These are phyloP conservation scores for Betula pendula DNA, from an alignment of 306 rosid species.

Conservation along the genomic window DNA sequence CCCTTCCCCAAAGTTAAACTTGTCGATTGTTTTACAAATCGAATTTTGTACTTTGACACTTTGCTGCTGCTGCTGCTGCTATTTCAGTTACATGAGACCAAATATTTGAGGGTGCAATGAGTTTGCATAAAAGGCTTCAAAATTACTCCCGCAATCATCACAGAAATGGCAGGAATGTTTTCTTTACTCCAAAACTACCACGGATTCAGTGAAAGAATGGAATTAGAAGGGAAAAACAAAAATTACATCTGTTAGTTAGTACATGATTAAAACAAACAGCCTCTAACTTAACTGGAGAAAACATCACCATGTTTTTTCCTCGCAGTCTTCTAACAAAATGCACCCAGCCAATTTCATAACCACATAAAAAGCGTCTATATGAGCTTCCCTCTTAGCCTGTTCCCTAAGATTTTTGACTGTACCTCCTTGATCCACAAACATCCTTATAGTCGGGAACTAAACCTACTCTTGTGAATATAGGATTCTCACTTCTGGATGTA, in stretches of 20 bases:
- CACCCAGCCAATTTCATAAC: background rate
- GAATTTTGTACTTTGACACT: too few species aligned
- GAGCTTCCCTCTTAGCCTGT: constrained; percentile 27
- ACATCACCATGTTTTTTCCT: constrained; percentile 15
- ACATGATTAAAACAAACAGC: constrained; percentile 7
- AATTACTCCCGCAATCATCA: background rate
- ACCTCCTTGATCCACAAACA: constrained; percentile 38
- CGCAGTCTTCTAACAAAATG: constrained; percentile 10
- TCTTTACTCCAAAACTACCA: background rate
- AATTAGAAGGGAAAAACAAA: background rate
- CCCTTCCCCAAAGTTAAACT: too few species aligned
- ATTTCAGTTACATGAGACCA: background rate
- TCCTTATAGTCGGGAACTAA: constrained; percentile 18
- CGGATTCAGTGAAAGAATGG: background rate
- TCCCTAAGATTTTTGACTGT: constrained; percentile 39
- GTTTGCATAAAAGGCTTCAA: background rate
- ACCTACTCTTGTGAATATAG: constrained; percentile 24
- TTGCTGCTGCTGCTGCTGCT: too few species aligned
- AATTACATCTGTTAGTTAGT: constrained; percentile 5
- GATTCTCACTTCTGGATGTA: constrained; percentile 37
- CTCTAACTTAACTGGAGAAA: constrained; percentile 9
- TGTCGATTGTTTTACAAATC: too few species aligned
- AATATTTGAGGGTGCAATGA: background rate
- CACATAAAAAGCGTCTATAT: constrained; percentile 26
- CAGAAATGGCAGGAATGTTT: background rate